Conservation (phyloP, 2,329 filamentous ascomycete genomes). For the Diaporthe velutina region DNA sequence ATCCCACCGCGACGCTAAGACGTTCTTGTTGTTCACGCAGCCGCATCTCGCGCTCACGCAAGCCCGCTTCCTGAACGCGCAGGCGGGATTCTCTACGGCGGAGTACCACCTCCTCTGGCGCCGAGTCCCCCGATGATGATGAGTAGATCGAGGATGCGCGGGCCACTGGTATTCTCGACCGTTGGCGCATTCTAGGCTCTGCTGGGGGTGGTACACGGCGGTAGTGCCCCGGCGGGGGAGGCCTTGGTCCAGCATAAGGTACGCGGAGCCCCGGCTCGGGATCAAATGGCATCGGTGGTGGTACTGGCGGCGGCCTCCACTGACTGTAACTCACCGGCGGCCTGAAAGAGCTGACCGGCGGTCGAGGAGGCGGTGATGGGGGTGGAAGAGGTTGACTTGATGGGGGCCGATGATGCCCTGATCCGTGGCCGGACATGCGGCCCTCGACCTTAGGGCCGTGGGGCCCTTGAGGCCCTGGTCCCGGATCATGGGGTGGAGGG, state of each 20-base stretch:
- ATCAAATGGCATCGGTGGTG: background rate
- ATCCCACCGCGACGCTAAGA: background rate
- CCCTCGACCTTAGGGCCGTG: background rate
- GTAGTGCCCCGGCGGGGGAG: background rate
- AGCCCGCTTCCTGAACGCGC: background rate
- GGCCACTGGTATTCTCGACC: background rate
- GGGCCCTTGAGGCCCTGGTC: background rate
- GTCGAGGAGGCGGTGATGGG: background rate
- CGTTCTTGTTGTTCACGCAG: background rate
- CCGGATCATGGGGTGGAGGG: conserved; percentile 8
- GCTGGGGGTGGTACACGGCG: background rate
- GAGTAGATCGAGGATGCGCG: background rate
- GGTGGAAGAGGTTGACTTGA: background rate
- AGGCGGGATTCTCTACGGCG: background rate
- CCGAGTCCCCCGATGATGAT: background rate
- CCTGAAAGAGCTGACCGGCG: background rate
- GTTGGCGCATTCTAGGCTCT: no score
- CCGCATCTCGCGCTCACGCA: background rate
- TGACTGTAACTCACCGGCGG: background rate
- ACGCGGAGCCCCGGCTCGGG: no score
- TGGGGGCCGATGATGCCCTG: background rate
- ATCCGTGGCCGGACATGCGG: background rate
- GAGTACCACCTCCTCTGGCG: background rate
- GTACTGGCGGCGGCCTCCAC: background rate
- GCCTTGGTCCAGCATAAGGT: background rate